Percentiles rank a stretch among this genome's conserved stretches.
phyloP scores from a whole-genome alignment of 192 early-diverging fungal species.

The Umbelopsis ramanniana region DNA sequence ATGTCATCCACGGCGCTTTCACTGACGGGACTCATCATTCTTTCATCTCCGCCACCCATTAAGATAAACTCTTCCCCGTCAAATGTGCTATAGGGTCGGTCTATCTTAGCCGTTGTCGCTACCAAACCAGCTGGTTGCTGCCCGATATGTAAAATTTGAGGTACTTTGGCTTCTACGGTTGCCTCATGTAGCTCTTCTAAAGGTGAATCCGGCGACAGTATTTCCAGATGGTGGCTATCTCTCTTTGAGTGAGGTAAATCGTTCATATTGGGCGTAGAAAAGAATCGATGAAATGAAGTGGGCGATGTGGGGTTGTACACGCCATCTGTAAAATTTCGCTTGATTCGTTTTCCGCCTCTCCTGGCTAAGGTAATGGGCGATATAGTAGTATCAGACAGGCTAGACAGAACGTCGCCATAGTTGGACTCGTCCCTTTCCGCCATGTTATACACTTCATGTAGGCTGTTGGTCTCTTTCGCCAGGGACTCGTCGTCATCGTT shows the following conservation, averaged over 20 bases:
- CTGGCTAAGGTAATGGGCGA: slow-evolving; percentile 14
- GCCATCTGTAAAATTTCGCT: not conserved
- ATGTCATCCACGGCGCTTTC: not conserved
- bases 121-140: slow-evolving; percentile 14
- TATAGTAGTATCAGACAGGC: slow-evolving; percentile 1
- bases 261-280: slow-evolving; percentile 15
- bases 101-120: not conserved
- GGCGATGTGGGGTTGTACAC: not conserved
- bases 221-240: not conserved
- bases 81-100: slow-evolving; percentile 10
- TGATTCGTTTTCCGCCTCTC: slow-evolving; percentile 7
- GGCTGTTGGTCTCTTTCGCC: slow-evolving; percentile 2
- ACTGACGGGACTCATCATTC: slow-evolving; percentile 19
- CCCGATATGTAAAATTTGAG: slow-evolving; percentile 23
- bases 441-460: not conserved
- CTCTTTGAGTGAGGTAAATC: not conserved
- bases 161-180: slow-evolving; percentile 4
- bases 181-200: slow-evolving; percentile 19
- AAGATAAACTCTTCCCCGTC: slow-evolving; percentile 24
- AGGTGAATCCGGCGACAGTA: slow-evolving; percentile 1
- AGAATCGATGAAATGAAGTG: slow-evolving; percentile 17
- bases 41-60: slow-evolving; percentile 23
- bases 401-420: not conserved
- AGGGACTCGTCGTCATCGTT: slow-evolving; percentile 5
- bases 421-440: not conserved